A percentile compares a stretch with the other conserved stretches of the same genome.
Conservation (phyloP, 139 green algal genomes). For the Deuterostichococcus epilithicus region DNA sequence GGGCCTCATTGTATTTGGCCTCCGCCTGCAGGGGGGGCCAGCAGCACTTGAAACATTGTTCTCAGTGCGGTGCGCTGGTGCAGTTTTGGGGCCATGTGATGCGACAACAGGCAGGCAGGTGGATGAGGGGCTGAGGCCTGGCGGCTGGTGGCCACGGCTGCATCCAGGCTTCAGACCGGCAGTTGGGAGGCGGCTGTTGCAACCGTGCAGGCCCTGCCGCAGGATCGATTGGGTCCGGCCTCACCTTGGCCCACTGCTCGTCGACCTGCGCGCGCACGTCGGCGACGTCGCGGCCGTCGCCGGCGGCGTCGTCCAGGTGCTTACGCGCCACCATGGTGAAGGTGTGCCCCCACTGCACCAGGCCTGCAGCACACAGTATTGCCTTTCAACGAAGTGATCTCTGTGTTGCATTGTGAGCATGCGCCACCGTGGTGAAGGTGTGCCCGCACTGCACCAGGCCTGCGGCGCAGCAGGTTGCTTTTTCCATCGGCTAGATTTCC, state of each 20-base stretch:
- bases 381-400: neutral
- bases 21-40: slow-evolving; percentile 27
- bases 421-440: neutral
- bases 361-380: neutral
- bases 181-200: neutral
- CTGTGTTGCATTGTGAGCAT: too few species aligned
- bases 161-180: slow-evolving; percentile 3
- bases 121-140: too few species aligned
- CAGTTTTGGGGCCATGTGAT: slow-evolving; percentile 8
- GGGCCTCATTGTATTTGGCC: slow-evolving; percentile 61
- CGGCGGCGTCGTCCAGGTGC: neutral
- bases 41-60: too few species aligned
- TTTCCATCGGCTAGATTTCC: neutral
- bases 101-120: slow-evolving; percentile 8
- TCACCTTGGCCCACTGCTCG: neutral
- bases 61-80: neutral
- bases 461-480: neutral
- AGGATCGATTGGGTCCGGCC: neutral
- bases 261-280: neutral
- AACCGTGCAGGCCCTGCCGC: neutral
- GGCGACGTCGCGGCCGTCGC: neutral
- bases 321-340: neutral
- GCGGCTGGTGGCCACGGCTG: slow-evolving; percentile 23
- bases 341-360: neutral
- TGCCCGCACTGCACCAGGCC: neutral